phyloP scores from a whole-genome alignment of 2,329 filamentous ascomycete genomes.

The Samsoniella hepiali region DNA sequence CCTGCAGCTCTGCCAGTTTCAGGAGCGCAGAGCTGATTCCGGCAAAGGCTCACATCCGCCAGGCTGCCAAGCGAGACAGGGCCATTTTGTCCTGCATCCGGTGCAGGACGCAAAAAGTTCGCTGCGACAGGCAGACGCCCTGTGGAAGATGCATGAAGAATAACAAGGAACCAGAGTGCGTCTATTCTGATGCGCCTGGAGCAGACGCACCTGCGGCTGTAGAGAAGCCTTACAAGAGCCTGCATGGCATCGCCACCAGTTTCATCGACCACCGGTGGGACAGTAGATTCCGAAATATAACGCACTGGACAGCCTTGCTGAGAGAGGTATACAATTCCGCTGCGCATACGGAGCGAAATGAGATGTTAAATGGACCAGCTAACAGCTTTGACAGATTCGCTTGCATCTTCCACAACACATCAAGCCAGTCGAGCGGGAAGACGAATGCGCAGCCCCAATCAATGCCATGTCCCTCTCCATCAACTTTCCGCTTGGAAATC shows the following conservation, averaged over 20 bases:
- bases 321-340: not conserved
- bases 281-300: slow-evolving; percentile 4
- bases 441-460: not conserved
- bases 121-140: slow-evolving; percentile 12
- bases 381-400: slow-evolving; percentile 4
- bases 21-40: slow-evolving; percentile 5
- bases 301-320: slow-evolving; percentile 11
- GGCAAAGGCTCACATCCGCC: not conserved
- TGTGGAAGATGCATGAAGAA: slow-evolving; percentile 17
- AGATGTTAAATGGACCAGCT: not conserved
- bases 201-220: not conserved
- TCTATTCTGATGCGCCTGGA: not conserved
- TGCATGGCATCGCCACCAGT: slow-evolving; percentile 13
- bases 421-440: not conserved
- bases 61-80: slow-evolving; percentile 8
- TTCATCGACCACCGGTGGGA: slow-evolving; percentile 17
- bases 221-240: slow-evolving; percentile 4
- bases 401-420: slow-evolving; percentile 5
- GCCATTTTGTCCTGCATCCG: slow-evolving; percentile 18
- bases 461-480: slow-evolving; percentile 15
- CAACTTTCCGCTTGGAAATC: slow-evolving; percentile 18
- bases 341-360: no score
- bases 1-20: not conserved
- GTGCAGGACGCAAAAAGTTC: slow-evolving; percentile 18
- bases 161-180: slow-evolving; percentile 14